Evolutionary conservation across 495 filamentous ascomycete genomes (phyloP), one percentile per base, ranked within the genome.

Genomic region (Neurospora sp.): DNA sequence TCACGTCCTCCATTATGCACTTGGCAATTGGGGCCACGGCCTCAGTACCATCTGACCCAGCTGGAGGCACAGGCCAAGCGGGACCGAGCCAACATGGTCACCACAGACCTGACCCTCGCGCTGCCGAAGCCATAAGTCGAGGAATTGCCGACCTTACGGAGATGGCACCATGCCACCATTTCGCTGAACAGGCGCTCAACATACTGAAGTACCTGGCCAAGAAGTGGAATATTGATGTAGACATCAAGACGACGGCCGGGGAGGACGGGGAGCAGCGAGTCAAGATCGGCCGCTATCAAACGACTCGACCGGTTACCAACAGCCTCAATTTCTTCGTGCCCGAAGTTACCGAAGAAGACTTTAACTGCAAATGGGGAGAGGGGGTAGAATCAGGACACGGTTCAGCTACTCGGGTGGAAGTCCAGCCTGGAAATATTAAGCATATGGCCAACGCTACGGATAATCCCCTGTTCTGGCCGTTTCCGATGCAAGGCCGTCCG

Each of bases 1-100:
- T 90, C 40, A 87, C 88, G 8, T 84, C 86, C 1, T 81, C 80
- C 40, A 88, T 89, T 48, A 86, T 88, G 77, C 88, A 91, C 71
- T 83, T 90, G 4, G 83, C 84, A n/a, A 77, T 86, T 68, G 83
- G 80, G 10, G 83, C 83, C 2, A 79, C 78, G 1, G 17, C 70
- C 17, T 65, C 76, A 9, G 74, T 69, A 35, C 40, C 69, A 9
- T 69, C 76, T 10, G 41, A 59, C 3, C 17, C 70, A 7, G 48
- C 17, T 14, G 44, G 41, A 20, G 69, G 38, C 10, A 35, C 39
- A 14, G 74, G 77, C 20, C 72, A 73, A 5, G 40, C 59, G 0
- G 76, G 78, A 22, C 73, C 82, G 10, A n/a, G 31, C 27, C 35
- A 70, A 20, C 69, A 73, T 40, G 45, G 77, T 14, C 75, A 69